Evolutionary conservation across 257 asterid genomes (phyloP).

Genomic region (Jaltomata sinuosa): DNA sequence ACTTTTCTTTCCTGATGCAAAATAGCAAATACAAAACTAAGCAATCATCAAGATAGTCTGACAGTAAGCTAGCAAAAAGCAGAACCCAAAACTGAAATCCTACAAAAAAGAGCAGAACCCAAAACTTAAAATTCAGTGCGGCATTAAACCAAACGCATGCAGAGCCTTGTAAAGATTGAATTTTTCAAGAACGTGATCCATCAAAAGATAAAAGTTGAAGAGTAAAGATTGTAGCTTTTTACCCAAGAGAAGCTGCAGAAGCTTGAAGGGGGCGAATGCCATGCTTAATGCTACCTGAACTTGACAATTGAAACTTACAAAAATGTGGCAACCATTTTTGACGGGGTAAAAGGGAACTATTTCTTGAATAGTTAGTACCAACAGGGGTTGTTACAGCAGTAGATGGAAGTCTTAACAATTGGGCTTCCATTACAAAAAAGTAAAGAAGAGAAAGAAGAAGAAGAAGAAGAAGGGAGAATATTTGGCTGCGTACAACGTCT

Average conservation of each 20-base stretch:
- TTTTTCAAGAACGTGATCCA: neutral
- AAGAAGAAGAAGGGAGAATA: neutral
- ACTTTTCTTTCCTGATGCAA: neutral
- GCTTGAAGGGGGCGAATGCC: constrained; percentile 36
- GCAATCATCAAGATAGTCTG: neutral
- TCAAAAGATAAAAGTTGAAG: neutral
- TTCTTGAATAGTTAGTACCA: constrained; percentile 12
- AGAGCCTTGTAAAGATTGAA: neutral
- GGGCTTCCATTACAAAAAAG: constrained; percentile 39
- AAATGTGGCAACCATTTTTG: constrained; percentile 12
- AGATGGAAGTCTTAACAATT: constrained; percentile 31
- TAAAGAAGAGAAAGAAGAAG: neutral
- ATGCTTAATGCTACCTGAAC: constrained; percentile 11
- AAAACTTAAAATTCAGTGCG: neutral
- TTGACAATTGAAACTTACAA: constrained; percentile 9
- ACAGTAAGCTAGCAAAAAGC: neutral
- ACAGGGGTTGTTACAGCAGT: constrained; percentile 11
- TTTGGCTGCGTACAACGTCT: neutral
- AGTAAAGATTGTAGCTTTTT: neutral
- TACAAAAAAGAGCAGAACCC: neutral
- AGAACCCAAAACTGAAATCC: neutral
- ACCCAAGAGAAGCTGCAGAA: constrained; percentile 40
- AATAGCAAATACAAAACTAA: neutral
- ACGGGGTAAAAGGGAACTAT: neutral
- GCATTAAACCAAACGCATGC: neutral